Evolutionary conservation across 257 asterid genomes (phyloP).

Genomic region (Nicotiana otophora): DNA sequence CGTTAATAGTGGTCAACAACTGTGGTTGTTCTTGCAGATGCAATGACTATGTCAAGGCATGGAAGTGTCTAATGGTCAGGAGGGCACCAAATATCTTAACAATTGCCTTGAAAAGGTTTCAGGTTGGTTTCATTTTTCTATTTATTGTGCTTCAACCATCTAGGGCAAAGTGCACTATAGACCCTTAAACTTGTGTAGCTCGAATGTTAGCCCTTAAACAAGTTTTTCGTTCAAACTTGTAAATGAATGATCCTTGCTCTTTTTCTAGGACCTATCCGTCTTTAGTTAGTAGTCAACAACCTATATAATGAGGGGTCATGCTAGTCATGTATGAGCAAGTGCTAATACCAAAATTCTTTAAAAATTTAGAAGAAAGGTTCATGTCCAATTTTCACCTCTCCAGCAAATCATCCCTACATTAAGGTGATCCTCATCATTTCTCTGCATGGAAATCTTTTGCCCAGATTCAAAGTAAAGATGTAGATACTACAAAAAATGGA

Average conservation of each 20-base stretch:
- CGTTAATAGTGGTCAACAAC: background rate
- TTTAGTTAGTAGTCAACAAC: background rate
- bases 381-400: background rate
- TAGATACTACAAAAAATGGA: background rate
- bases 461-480: background rate
- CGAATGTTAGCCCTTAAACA: background rate
- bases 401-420: background rate
- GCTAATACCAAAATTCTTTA: background rate
- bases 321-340: background rate
- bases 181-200: background rate
- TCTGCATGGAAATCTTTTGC: background rate
- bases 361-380: background rate
- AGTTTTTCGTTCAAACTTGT: background rate
- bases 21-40: constrained; percentile 52
- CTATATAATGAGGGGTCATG: background rate
- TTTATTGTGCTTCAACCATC: background rate
- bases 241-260: background rate
- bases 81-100: constrained; percentile 92
- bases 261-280: background rate
- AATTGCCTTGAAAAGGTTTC: constrained; percentile 94
- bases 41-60: constrained; percentile 93
- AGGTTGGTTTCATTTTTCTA: constrained; percentile 43
- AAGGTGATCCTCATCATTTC: background rate
- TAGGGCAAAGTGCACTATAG: background rate
- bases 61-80: constrained; percentile 85